phyloP scores from a whole-genome alignment of 2,329 filamentous ascomycete species.

The Leptographium wingfieldii region DNA sequence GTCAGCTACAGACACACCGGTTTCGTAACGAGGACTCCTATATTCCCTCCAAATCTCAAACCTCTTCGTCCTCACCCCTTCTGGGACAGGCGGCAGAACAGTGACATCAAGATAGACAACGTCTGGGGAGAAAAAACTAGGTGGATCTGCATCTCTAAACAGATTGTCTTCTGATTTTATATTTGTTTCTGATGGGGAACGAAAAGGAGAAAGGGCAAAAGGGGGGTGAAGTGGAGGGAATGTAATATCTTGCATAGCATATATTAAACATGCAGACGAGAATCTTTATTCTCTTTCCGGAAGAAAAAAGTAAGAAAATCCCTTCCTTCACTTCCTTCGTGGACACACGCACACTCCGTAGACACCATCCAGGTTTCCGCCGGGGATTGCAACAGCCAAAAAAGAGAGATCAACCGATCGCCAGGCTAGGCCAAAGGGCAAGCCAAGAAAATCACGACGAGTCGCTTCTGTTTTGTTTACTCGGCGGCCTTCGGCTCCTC shows the following conservation, averaged over 20 bases:
- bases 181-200: conserved; percentile 1
- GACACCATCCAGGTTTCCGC: conserved; percentile 43
- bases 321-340: conserved; percentile 17
- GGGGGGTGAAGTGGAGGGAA: not conserved
- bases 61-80: not conserved
- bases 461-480: conserved; percentile 32
- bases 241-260: conserved; percentile 7
- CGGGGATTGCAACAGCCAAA: conserved; percentile 23
- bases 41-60: not conserved
- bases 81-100: not conserved
- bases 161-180: conserved; percentile 1
- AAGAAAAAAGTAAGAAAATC: conserved; percentile 8
- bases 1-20: too few species aligned
- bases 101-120: not conserved
- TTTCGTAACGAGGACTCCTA: too few species aligned
- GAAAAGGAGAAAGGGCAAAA: not conserved
- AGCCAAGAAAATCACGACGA: conserved; percentile 13
- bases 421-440: conserved; percentile 23
- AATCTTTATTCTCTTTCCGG: conserved; percentile 6
- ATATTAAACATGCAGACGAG: conserved; percentile 5
- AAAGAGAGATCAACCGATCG: conserved; percentile 28
- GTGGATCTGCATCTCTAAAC: not conserved
- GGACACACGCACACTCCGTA: conserved; percentile 47
- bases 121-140: not conserved
- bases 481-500: conserved; percentile 60